Conservation (phyloP, 192 early-diverging fungal species). For the Phlyctochytrium arcticum region DNA sequence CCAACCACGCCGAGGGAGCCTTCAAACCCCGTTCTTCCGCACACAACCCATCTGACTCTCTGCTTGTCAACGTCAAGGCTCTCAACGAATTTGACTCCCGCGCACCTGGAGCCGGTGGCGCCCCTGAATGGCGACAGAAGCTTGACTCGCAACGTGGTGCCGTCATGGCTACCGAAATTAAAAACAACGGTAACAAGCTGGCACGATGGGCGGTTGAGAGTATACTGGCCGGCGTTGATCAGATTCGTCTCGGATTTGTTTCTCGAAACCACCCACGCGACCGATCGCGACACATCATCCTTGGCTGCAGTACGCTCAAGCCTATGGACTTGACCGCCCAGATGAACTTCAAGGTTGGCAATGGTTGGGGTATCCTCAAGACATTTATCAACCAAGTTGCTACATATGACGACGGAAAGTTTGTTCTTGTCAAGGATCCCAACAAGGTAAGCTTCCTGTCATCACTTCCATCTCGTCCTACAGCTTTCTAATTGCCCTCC, state of each 20-base stretch:
- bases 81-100: constrained; percentile 92
- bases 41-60: constrained; percentile 37
- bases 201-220: constrained; percentile 94
- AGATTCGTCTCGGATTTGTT: constrained; percentile 84
- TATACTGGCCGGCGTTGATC: constrained; percentile 81
- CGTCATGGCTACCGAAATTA: constrained; percentile 94
- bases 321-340: constrained; percentile 87
- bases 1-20: constrained; percentile 31
- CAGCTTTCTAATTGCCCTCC: neutral
- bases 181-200: constrained; percentile 94
- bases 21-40: constrained; percentile 32
- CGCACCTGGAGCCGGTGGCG: constrained; percentile 78
- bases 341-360: constrained; percentile 78
- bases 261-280: constrained; percentile 75
- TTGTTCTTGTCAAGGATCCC: constrained; percentile 94
- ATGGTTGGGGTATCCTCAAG: constrained; percentile 96
- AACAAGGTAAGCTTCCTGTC: constrained; percentile 61
- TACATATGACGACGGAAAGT: constrained; percentile 85
- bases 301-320: constrained; percentile 81
- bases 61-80: constrained; percentile 67
- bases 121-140: constrained; percentile 91
- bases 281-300: constrained; percentile 69
- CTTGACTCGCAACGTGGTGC: constrained; percentile 93
- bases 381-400: constrained; percentile 81
- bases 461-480: neutral